Evolutionary conservation across 2,329 filamentous ascomycete species (phyloP).

Genomic region (Thelonectria discophora): DNA sequence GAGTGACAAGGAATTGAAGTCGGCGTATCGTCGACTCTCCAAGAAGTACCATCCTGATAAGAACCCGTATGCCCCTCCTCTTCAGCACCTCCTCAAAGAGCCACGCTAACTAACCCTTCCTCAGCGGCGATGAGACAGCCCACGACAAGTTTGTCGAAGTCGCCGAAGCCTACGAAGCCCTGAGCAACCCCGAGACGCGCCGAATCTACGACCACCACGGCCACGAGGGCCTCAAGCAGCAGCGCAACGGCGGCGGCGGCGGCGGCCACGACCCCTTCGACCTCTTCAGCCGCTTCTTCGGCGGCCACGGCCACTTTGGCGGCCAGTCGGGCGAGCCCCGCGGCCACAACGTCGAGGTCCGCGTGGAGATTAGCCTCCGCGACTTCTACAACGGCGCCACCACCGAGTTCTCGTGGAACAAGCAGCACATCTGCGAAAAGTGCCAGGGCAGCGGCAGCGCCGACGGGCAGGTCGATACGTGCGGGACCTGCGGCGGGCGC

Average conservation of each 20-base stretch:
- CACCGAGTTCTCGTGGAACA: constrained; percentile 89
- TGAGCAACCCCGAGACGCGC: constrained; percentile 81
- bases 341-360: constrained; percentile 89
- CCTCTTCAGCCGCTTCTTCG: constrained; percentile 96
- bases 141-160: constrained; percentile 93
- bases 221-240: constrained; percentile 88
- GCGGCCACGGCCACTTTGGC: constrained; percentile 86
- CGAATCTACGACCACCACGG: constrained; percentile 95
- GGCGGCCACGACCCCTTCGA: constrained; percentile 88
- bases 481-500: constrained; percentile 78
- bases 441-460: constrained; percentile 87
- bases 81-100: background rate
- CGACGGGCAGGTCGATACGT: constrained; percentile 85
- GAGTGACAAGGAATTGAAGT: constrained; percentile 88
- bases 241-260: constrained; percentile 70
- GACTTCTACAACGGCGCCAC: constrained; percentile 93
- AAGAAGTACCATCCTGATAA: constrained; percentile 99
- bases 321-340: constrained; percentile 76
- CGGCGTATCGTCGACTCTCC: constrained; percentile 88
- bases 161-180: constrained; percentile 93
- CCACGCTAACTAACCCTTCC: constrained; percentile 5
- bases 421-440: constrained; percentile 92
- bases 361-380: constrained; percentile 78
- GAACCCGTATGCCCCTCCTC: constrained; percentile 76
- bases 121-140: constrained; percentile 78